Evolutionary conservation across 169 alveolate species (phyloP).

Genomic region (Cryptosporidium sp.): DNA sequence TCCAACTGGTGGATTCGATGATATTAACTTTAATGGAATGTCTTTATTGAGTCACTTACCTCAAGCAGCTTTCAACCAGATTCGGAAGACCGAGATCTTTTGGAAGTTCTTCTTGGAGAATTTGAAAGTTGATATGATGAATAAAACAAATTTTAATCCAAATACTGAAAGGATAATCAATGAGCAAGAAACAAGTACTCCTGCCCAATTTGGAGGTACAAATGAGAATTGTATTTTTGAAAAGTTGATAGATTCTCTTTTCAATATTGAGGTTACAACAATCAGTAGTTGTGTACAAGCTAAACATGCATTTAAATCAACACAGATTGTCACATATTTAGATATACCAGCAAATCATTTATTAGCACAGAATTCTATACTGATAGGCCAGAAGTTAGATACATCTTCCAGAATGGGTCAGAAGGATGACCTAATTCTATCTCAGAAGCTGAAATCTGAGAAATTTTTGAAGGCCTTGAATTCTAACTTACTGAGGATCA

Average conservation of each 20-base stretch:
- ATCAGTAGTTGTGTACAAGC: slow-evolving; percentile 45
- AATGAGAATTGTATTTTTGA: not conserved
- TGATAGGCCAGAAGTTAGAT: not conserved
- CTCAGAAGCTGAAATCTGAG: slow-evolving; percentile 1
- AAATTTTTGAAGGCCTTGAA: slow-evolving; percentile 26
- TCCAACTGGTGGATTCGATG: not conserved
- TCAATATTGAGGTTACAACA: slow-evolving; percentile 45
- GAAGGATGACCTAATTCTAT: not conserved
- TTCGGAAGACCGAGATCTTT: slow-evolving; percentile 39
- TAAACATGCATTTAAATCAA: slow-evolving; percentile 31
- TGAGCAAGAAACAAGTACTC: not conserved
- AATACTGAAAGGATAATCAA: not conserved
- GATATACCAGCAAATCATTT: slow-evolving; percentile 11
- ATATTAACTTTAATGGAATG: not conserved
- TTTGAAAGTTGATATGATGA: not conserved
- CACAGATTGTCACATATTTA: not conserved
- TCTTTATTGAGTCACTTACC: not conserved
- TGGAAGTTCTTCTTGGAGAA: slow-evolving; percentile 53
- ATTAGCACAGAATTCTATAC: not conserved
- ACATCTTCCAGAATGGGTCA: not conserved
- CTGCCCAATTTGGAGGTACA: not conserved
- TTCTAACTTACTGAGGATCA: slow-evolving; percentile 13
- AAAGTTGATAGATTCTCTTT: not conserved
- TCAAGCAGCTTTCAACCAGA: slow-evolving; percentile 20
- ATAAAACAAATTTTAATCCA: too few species aligned